A percentile compares a stretch with the other conserved stretches of the same genome.
phyloP scores from a whole-genome alignment of 2,329 filamentous ascomycete species.

The Zasmidium cellare region DNA sequence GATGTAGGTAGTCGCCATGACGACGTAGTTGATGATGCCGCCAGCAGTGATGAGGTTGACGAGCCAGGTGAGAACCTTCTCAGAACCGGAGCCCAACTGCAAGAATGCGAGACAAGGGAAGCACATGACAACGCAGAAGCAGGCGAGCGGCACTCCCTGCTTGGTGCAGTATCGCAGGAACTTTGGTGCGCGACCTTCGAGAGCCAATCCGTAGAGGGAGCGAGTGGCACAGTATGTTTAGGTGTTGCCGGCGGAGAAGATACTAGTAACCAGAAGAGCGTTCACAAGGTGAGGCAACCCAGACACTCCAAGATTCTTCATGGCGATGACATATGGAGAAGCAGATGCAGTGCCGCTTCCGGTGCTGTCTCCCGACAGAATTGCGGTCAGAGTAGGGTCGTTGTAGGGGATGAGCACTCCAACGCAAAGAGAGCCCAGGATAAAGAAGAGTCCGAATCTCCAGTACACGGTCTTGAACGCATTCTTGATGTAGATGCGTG shows the following conservation, averaged over 20 bases:
- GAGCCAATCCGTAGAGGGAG: slow-evolving; percentile 52
- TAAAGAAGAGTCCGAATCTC: slow-evolving; percentile 51
- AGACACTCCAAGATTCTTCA: slow-evolving; percentile 43
- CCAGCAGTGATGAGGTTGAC: slow-evolving; percentile 56
- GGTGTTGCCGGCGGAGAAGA: slow-evolving; percentile 56
- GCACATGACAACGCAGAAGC: slow-evolving; percentile 48
- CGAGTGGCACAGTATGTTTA: slow-evolving; percentile 55
- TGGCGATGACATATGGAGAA: slow-evolving; percentile 43
- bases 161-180: slow-evolving; percentile 59
- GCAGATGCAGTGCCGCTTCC: slow-evolving; percentile 30
- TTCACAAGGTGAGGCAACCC: slow-evolving; percentile 41
- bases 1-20: slow-evolving; percentile 58
- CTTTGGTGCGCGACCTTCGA: slow-evolving; percentile 53
- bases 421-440: slow-evolving; percentile 47
- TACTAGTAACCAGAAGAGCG: slow-evolving; percentile 46
- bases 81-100: slow-evolving; percentile 27
- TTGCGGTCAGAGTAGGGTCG: slow-evolving; percentile 29
- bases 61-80: slow-evolving; percentile 39
- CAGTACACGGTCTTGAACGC: slow-evolving; percentile 52
- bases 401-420: slow-evolving; percentile 44
- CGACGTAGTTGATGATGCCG: slow-evolving; percentile 63
- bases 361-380: slow-evolving; percentile 16
- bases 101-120: slow-evolving; percentile 36
- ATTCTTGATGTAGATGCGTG: slow-evolving; percentile 46
- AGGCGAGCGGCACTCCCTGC: slow-evolving; percentile 60